phyloP scores from a whole-genome alignment of 768 basidiomycete genomes.

The Rickenella mellea region DNA sequence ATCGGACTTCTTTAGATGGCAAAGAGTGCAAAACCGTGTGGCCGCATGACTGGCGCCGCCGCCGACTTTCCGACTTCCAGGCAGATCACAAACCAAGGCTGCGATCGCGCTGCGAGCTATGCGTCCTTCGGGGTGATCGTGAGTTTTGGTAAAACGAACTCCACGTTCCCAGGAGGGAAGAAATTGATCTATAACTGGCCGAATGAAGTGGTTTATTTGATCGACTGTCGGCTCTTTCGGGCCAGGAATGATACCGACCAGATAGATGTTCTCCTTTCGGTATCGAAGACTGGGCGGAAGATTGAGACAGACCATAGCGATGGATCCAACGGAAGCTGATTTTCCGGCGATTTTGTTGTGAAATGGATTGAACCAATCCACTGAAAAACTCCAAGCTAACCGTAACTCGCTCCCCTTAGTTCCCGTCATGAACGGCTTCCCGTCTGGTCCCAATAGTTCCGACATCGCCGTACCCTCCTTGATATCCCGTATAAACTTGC shows the following conservation, averaged over 20 bases:
- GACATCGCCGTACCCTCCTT: not conserved
- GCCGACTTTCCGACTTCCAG: constrained; percentile 20
- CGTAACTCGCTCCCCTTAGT: constrained; percentile 11
- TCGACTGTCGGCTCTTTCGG: constrained; percentile 24
- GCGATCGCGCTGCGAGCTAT: constrained; percentile 19
- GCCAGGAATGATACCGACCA: constrained; percentile 32
- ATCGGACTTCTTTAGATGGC: constrained; percentile 13
- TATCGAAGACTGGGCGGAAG: constrained; percentile 25
- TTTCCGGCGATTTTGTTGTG: constrained; percentile 20
- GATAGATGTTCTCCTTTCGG: constrained; percentile 29
- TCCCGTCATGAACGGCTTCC: constrained; percentile 3
- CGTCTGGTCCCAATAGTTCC: constrained; percentile 4
- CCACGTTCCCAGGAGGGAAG: constrained; percentile 23
- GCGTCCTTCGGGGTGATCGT: constrained; percentile 14
- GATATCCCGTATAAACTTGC: constrained; percentile 4
- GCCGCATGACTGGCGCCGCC: constrained; percentile 17
- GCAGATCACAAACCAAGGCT: constrained; percentile 26
- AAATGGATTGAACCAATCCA: constrained; percentile 29
- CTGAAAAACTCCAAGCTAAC: constrained; percentile 19
- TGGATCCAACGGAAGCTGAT: constrained; percentile 13
- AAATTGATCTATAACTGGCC: constrained; percentile 27
- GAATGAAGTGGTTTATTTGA: constrained; percentile 27
- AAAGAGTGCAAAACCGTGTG: constrained; percentile 17
- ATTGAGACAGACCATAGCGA: constrained; percentile 26
- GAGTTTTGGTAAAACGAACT: constrained; percentile 18